Evolutionary conservation across 352 stramenopile species (phyloP), one percentile per base, ranked within the genome.

Genomic region (Phytophthora agathidicida): DNA sequence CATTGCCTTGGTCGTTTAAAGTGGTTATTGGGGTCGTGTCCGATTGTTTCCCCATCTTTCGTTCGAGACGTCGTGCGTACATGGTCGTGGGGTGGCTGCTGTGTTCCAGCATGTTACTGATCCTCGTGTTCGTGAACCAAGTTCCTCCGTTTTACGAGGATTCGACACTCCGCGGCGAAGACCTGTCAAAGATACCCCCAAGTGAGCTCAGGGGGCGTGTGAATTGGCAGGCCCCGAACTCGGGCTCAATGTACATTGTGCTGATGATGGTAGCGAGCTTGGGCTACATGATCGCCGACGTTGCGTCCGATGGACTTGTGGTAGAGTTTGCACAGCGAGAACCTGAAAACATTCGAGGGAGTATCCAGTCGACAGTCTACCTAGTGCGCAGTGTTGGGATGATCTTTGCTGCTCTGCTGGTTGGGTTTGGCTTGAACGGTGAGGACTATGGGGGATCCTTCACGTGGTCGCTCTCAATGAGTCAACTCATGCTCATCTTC

Each of bases 31-130:
- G 81, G 17, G 73, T 91, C 39, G 24, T 82, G 3, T 86, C 81
- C 0, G 79, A 90, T 52, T 87, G 75, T 33, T 80, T 88, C 24
- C 81, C 80, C 1, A 79, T 91, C n/a, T 79, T 58, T 44, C 72
- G 70, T 6, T 89, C 71, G 45, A 73, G 83, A 9, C 73, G 80
- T 7, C 77, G 80, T 24, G 64, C 77, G n/a, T 93, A 83, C 42
- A 93, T 93, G 77, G 59, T 89, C 14, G 19, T 93, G 5, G 80
- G 80, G 11, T 88, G 79, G 80, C 6, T 74, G 4, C 19, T 90
- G 13, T 88, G 78, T 60, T 73, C 63, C 0, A 57, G 49, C 5
- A 86, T 84, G 71, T 51, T 89, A 23, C 39, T 90, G 6, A 36
- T 77, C 17, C 59, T 94, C 10, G 67, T 81, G 10, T 71, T 70